Evolutionary conservation across 257 asterid genomes (phyloP).

Genomic region (Plectranthus barbatus): DNA sequence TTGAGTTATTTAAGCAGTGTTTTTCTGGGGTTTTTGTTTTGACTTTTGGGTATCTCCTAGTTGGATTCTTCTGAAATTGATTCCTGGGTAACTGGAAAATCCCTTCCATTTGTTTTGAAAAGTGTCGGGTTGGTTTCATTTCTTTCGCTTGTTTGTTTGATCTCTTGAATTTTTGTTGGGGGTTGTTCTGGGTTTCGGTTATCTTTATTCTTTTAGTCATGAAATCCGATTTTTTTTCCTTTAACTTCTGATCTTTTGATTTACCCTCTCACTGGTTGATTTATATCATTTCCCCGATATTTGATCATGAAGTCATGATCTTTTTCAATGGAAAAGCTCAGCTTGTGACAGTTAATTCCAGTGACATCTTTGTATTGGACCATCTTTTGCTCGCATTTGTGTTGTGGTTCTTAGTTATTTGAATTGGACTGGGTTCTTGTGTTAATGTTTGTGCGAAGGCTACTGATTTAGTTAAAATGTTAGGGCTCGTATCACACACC

Average conservation of each 20-base stretch:
- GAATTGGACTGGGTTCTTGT: too few relatives aligned
- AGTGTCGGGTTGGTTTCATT: neutral
- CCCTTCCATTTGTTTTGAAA: neutral
- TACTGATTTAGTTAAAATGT: slow-evolving; percentile 30
- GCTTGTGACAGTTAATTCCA: neutral
- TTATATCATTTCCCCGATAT: too few relatives aligned
- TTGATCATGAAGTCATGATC: neutral
- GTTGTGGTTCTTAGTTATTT: too few relatives aligned
- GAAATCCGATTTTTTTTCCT: neutral
- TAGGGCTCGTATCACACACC: slow-evolving; percentile 62
- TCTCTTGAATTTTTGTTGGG: neutral
- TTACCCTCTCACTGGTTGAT: neutral
- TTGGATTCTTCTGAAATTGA: neutral
- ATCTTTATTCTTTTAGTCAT: neutral
- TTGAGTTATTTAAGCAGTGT: neutral
- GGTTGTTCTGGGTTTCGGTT: neutral
- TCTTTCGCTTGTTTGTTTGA: neutral
- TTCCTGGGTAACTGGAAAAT: neutral
- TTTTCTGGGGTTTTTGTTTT: slow-evolving; percentile 20
- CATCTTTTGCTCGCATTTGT: too few relatives aligned
- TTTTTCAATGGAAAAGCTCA: neutral
- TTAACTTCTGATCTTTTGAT: neutral
- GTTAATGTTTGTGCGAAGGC: slow-evolving; percentile 13
- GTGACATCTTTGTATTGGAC: neutral
- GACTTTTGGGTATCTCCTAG: neutral